Conservation (phyloP, 306 rosid species). For the Pachyrhizus erosus region DNA sequence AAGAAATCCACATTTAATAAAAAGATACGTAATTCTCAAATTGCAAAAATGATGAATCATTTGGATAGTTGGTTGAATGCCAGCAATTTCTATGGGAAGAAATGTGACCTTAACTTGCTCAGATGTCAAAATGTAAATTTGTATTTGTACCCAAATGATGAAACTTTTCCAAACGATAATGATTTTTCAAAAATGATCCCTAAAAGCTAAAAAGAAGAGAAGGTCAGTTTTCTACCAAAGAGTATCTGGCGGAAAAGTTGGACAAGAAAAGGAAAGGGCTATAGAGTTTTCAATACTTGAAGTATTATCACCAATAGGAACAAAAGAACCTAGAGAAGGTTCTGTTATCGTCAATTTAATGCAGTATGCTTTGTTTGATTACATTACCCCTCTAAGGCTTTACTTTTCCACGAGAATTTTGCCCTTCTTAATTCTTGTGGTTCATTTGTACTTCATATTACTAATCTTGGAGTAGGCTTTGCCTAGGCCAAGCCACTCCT, state of each 20-base stretch:
- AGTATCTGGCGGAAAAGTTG: conserved; percentile 51
- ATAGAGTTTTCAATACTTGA: conserved; percentile 45
- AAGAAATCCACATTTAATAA: conserved; percentile 46
- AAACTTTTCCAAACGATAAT: conserved; percentile 66
- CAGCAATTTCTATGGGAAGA: conserved; percentile 46
- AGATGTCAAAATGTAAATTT: conserved; percentile 47
- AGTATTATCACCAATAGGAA: conserved; percentile 41
- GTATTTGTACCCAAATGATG: conserved; percentile 54
- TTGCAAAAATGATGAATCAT: conserved; percentile 45
- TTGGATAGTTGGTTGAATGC: conserved; percentile 43
- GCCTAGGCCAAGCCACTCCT: conserved; percentile 40
- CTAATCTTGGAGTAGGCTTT: conserved; percentile 22
- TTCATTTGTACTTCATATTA: conserved; percentile 44
- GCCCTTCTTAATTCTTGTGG: conserved; percentile 42
- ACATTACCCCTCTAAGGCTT: conserved; percentile 54
- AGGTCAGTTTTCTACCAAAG: conserved; percentile 50
- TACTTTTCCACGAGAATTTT: conserved; percentile 47
- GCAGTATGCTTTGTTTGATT: conserved; percentile 53
- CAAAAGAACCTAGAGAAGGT: conserved; percentile 42
- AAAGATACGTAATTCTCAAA: conserved; percentile 42
- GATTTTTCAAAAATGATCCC: conserved; percentile 52
- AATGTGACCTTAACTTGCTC: conserved; percentile 43
- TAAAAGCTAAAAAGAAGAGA: conserved; percentile 52
- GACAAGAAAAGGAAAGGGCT: conserved; percentile 54
- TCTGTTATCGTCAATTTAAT: conserved; percentile 56